These are phyloP conservation scores for Fusarium guadeloupense DNA, from an alignment of 2,329 filamentous ascomycete species.

Conservation along the genomic window DNA sequence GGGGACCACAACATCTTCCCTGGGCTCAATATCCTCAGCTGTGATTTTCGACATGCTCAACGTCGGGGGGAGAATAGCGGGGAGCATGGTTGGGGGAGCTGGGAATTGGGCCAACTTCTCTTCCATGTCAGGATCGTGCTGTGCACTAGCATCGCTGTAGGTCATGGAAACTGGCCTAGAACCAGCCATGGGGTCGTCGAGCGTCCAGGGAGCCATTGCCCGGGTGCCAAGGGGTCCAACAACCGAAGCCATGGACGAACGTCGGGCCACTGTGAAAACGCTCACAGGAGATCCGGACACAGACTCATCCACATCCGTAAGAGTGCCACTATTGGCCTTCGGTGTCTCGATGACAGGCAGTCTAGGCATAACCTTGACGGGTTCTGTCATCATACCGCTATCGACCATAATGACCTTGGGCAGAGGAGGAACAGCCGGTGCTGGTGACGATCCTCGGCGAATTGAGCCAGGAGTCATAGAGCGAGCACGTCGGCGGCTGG, in stretches of 20 bases:
- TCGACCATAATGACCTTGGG: conserved; percentile 67
- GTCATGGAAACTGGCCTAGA: conserved; percentile 60
- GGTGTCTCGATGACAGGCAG: conserved; percentile 16
- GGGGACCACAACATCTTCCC: conserved; percentile 48
- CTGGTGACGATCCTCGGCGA: conserved; percentile 55
- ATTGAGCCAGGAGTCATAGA: conserved; percentile 60
- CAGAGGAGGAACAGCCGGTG: conserved; percentile 59
- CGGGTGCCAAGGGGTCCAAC: conserved; percentile 44
- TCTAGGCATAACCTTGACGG: conserved; percentile 53
- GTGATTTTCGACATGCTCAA: conserved; percentile 58
- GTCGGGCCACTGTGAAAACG: conserved; percentile 47
- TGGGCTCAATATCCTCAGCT: conserved; percentile 56
- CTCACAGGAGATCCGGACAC: conserved; percentile 39
- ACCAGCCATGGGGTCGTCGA: conserved; percentile 39
- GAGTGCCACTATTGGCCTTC: conserved; percentile 10
- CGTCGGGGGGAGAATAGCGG: conserved; percentile 46
- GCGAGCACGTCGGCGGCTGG: conserved; percentile 60
- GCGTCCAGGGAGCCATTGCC: conserved; percentile 40
- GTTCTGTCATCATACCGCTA: conserved; percentile 68
- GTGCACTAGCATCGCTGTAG: conserved; percentile 63
- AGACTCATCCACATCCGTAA: conserved; percentile 30
- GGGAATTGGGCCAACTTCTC: conserved; percentile 65
- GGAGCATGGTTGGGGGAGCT: conserved; percentile 58
- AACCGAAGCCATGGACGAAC: conserved; percentile 55
- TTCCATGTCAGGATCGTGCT: conserved; percentile 61